Evolutionary conservation across 108 stramenopile species (phyloP).

Genomic region (Skeletonema grethae): DNA sequence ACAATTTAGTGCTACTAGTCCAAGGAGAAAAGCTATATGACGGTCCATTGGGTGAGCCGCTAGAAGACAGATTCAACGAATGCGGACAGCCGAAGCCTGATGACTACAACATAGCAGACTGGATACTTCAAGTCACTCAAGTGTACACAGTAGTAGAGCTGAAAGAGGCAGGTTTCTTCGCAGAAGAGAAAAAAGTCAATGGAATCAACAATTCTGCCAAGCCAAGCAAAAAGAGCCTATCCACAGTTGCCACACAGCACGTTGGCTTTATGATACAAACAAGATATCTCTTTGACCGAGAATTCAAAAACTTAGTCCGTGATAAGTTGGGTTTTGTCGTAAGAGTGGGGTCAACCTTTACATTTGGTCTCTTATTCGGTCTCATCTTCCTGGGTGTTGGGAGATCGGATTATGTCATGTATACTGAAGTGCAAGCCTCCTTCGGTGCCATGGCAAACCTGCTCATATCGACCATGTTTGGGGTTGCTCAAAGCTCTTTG

Average conservation of each 20-base stretch:
- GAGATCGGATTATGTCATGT: constrained; percentile 18
- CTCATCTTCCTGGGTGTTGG: constrained; percentile 70
- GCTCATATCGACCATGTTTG: constrained; percentile 71
- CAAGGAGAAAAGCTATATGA: constrained; percentile 62
- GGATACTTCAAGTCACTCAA: constrained; percentile 53
- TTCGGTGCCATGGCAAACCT: constrained; percentile 75
- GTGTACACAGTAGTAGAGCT: constrained; percentile 43
- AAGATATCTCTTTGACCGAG: constrained; percentile 52
- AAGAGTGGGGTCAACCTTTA: constrained; percentile 50
- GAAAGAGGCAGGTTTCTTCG: constrained; percentile 53
- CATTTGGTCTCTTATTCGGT: constrained; percentile 62
- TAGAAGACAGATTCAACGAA: not conserved
- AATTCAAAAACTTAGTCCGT: constrained; percentile 51
- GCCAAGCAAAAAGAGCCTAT: not conserved
- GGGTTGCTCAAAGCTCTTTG: constrained; percentile 73
- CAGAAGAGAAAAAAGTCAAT: constrained; percentile 25
- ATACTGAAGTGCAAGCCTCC: constrained; percentile 21
- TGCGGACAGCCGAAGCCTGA: not conserved
- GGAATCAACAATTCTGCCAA: constrained; percentile 30
- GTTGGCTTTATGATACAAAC: constrained; percentile 55
- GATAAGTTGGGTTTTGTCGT: constrained; percentile 56
- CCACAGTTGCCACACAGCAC: constrained; percentile 10
- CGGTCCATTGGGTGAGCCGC: constrained; percentile 20
- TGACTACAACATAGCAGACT: constrained; percentile 7
- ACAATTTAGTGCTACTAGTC: constrained; percentile 65